These are phyloP conservation scores for Falciphora oryzae DNA, from an alignment of 2,329 filamentous ascomycete species.

Conservation along the genomic window DNA sequence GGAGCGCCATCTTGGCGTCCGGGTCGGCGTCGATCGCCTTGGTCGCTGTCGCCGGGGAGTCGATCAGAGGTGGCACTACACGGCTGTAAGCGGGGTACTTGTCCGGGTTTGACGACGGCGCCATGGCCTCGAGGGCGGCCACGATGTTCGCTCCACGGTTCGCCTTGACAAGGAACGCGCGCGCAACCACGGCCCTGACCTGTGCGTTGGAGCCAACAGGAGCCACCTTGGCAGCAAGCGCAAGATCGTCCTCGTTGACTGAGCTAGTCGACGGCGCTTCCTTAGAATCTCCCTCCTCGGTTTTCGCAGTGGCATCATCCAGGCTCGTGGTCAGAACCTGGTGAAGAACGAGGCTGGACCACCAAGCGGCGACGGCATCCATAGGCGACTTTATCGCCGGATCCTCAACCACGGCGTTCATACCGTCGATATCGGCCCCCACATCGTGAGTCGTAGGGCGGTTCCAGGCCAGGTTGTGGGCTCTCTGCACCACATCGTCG, in stretches of 20 bases:
- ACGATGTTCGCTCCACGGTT: slow-evolving; percentile 52
- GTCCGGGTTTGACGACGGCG: slow-evolving; percentile 31
- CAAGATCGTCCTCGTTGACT: slow-evolving; percentile 42
- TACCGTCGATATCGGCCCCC: slow-evolving; percentile 58
- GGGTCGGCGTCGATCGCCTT: slow-evolving; percentile 34
- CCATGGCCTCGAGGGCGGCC: slow-evolving; percentile 47
- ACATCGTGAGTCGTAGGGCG: slow-evolving; percentile 64
- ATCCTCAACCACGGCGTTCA: slow-evolving; percentile 82
- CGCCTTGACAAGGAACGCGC: slow-evolving; percentile 49
- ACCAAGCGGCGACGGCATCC: slow-evolving; percentile 89
- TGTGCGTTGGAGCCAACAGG: slow-evolving; percentile 73
- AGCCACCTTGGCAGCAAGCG: slow-evolving; percentile 65
- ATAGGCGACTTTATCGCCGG: slow-evolving; percentile 78
- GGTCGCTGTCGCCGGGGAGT: slow-evolving; percentile 29
- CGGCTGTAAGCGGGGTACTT: slow-evolving; percentile 24
- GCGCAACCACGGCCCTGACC: slow-evolving; percentile 52
- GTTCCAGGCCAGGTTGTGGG: slow-evolving; percentile 88
- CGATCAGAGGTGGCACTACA: slow-evolving; percentile 37
- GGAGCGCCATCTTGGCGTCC: slow-evolving; percentile 51
- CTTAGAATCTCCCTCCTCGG: slow-evolving; percentile 22
- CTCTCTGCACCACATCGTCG: slow-evolving; percentile 71
- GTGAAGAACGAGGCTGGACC: slow-evolving; percentile 69
- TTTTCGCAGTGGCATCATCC: slow-evolving; percentile 36
- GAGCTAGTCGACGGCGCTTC: not conserved
- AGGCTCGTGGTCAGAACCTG: slow-evolving; percentile 61